phyloP scores from a whole-genome alignment of 73 alveolate species.

The Paramecium caudatum region DNA sequence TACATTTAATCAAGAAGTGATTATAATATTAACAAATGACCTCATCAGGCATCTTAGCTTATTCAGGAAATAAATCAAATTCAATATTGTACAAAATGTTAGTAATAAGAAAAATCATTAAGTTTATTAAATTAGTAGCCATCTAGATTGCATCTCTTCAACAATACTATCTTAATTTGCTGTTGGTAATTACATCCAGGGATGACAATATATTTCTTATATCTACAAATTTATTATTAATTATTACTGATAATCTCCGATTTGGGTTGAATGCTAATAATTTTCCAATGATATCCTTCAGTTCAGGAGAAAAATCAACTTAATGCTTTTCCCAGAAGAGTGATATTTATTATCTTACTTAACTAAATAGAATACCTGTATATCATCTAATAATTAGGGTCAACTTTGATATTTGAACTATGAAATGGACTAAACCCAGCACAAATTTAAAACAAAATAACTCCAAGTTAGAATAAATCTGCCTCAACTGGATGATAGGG shows the following conservation, averaged over 20 bases:
- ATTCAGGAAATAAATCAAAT: too few species aligned
- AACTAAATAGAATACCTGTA: conserved; percentile 6
- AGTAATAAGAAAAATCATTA: too few species aligned
- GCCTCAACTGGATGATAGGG: conserved; percentile 64
- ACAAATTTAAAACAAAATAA: conserved; percentile 48
- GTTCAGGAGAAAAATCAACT: conserved; percentile 13
- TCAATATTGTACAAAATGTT: too few species aligned
- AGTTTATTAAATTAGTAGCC: too few species aligned
- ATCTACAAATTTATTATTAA: conserved; percentile 2
- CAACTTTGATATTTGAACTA: conserved; percentile 18
- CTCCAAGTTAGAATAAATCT: conserved; percentile 64
- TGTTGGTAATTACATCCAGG: conserved; percentile 25
- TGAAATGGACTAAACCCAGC: conserved; percentile 61
- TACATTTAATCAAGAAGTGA: too few species aligned
- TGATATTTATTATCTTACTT: neutral
- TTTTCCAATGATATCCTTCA: conserved; percentile 41
- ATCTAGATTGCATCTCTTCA: conserved; percentile 29
- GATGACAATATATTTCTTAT: conserved; percentile 14
- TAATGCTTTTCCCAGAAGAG: conserved; percentile 45
- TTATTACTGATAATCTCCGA: conserved; percentile 62
- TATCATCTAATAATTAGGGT: conserved; percentile 7
- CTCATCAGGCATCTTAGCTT: too few species aligned
- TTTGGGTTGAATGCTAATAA: conserved; percentile 57
- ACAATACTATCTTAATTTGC: neutral
- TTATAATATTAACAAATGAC: too few species aligned